Conservation (phyloP, 2,329 filamentous ascomycete genomes). For the Aspergillus sp. region DNA sequence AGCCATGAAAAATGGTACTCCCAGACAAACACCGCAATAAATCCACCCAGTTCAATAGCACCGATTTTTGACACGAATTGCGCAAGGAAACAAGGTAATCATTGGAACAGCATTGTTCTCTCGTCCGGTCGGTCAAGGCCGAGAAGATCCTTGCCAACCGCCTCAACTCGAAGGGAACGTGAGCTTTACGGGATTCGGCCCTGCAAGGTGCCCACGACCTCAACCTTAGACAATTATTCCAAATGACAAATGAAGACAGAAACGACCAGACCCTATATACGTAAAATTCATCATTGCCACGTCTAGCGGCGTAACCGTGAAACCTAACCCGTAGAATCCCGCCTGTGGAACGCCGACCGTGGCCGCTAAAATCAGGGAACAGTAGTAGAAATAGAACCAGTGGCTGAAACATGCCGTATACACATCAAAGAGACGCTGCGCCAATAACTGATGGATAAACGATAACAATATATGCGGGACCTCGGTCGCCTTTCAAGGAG, state of each 20-base stretch:
- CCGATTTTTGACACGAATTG: constrained; percentile 1
- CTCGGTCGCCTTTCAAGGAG: constrained; percentile 1
- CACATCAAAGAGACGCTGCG: constrained; percentile 10
- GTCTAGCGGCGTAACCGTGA: constrained; percentile 22
- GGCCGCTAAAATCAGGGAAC: constrained; percentile 31
- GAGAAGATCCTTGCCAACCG: not conserved
- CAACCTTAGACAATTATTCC: not conserved
- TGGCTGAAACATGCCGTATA: constrained; percentile 12
- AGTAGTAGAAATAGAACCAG: constrained; percentile 13
- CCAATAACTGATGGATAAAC: constrained; percentile 7
- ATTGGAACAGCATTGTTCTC: constrained; percentile 6
- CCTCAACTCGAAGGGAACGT: not conserved
- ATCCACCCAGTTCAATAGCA: not conserved
- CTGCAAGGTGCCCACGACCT: constrained; percentile 1
- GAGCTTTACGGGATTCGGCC: too few relatives aligned
- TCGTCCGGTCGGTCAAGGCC: not conserved
- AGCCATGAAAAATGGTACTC: not conserved
- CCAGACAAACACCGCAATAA: not conserved
- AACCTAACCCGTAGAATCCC: constrained; percentile 20
- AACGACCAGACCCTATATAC: constrained; percentile 23
- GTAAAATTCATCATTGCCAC: constrained; percentile 20
- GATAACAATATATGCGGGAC: not conserved
- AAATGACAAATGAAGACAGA: not conserved
- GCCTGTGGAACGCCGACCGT: constrained; percentile 30
- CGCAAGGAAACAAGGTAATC: constrained; percentile 16